Evolutionary conservation across 73 alveolate species (phyloP), one percentile per base, ranked within the genome.

Genomic region (Paramecium pentaurelia): DNA sequence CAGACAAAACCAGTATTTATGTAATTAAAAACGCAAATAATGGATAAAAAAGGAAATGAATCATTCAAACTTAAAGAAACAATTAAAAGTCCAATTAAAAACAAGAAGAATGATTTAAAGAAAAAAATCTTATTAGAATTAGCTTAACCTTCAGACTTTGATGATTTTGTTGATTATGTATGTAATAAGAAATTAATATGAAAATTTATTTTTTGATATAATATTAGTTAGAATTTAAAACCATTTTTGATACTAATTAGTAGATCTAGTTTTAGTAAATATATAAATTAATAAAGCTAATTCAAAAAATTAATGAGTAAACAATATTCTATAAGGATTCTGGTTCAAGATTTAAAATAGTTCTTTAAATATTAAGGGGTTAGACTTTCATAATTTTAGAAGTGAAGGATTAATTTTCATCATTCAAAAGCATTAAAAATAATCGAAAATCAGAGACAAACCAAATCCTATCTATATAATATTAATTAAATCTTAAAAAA

Each of bases 281-380:
- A 64, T 32, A 28, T 32, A 32, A 64, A 32, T 28, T 64, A 27
- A 64, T 28, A 64, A 64, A 64, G 60, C 42, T 4, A 11, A 64
- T 64, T 64, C 84, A 64, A n/a, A 64, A 64, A 28, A 64, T 64
- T 34, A 64, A 64, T 6, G 84, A 64, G 84, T 64, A 64, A 64
- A 64, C 84, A 1, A 64, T 34, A 25, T 10, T 34, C 84, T 64
- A 64, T 32, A 64, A 34, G 51, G 22, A 5, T 9, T 28, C 28
- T 25, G 47, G 51, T 64, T 64, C 84, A 32, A 64, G 84, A 12
- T 32, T 32, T 9, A 64, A 34, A 64, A 64, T 64, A 6, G 84
- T 27, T 28, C 84, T 64, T 64, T 64, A 64, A 8, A 28, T n/a
- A 64, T 64, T 64, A 9, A 32, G 9, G 1, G 42, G 30, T 64